Percentiles rank a stretch among this genome's conserved stretches.
Evolutionary conservation across 1,284 basidiomycete species (phyloP).

Genomic region (Flammula alnicola): DNA sequence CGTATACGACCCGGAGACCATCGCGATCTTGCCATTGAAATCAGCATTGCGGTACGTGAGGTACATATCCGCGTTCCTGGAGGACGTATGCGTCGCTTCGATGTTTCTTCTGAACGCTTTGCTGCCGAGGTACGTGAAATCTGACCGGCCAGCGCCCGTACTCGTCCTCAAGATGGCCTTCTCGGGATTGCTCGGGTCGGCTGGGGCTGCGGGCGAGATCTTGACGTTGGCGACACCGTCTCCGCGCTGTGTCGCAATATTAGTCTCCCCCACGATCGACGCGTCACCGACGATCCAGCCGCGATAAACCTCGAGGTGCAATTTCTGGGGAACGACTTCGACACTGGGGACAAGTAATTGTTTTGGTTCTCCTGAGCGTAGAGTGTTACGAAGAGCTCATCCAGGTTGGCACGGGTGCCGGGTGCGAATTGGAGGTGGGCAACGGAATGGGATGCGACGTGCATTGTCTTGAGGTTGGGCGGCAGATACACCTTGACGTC

Average conservation of each 20-base stretch:
- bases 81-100: constrained; percentile 48
- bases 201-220: constrained; percentile 44
- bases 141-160: constrained; percentile 54
- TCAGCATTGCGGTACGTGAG: constrained; percentile 55
- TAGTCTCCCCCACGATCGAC: constrained; percentile 45
- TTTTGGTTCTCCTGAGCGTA: constrained; percentile 40
- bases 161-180: constrained; percentile 47
- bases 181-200: constrained; percentile 36
- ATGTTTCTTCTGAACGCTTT: constrained; percentile 49
- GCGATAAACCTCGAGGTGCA: constrained; percentile 48
- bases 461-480: constrained; percentile 48
- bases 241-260: constrained; percentile 53
- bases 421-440: constrained; percentile 56
- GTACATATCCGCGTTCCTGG: constrained; percentile 55
- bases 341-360: constrained; percentile 50
- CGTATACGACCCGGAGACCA: constrained; percentile 49
- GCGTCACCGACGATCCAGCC: constrained; percentile 68
- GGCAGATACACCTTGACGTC: constrained; percentile 58
- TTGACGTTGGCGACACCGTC: constrained; percentile 54
- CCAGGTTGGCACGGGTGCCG: constrained; percentile 45
- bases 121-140: constrained; percentile 50
- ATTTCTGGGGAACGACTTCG: constrained; percentile 41
- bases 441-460: constrained; percentile 42
- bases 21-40: constrained; percentile 52
- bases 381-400: constrained; percentile 50